Evolutionary conservation across 306 rosid species (phyloP), one percentile per base, ranked within the genome.

Genomic region (Vicia sativa): DNA sequence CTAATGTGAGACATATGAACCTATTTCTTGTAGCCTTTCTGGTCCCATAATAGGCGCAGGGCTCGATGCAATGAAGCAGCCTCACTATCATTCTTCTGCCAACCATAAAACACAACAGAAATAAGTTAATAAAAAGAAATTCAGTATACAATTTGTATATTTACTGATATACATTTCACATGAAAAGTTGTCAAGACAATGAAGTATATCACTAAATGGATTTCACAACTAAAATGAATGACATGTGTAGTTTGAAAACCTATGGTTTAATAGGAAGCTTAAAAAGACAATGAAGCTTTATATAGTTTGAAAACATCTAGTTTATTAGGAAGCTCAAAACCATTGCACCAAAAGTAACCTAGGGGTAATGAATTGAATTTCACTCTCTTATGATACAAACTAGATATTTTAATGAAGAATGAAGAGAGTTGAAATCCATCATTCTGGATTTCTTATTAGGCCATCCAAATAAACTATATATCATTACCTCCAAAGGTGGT

Each of bases 1-100:
- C 95, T 12, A 92, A 71, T 6, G 96, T 87, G 25, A 90, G 93
- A 81, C 71, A 92, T n/a, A n/a, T 6, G 96, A 90, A 54, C 96
- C 96, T 44, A 86, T 81, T 76, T 92, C 98, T 76, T 92, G 96
- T 38, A 92, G 86, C 90, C 98, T 90, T 83, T 92, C 98, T 48
- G 98, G 98, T 77, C 98, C 98, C 91, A 84, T 87, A 44, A 92
- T 90, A 2, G 98, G n/a, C n/a, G 96, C 15, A 92, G 77, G 90
- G 98, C 84, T 92, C 98, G 98, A 75, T 83, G 98, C 80, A 92
- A 80, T 0, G 93, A 78, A 62, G 95, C 66, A 10, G 93, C 96
- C 71, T 81, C 91, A 16, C 85, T 76, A 72, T 86, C 96, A 28
- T 84, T 79, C 64, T 87, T 83, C 98, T 89, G 95, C 52, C 41